These are phyloP conservation scores for Suillus alpinus DNA, from an alignment of 768 basidiomycete species.

Conservation along the genomic window DNA sequence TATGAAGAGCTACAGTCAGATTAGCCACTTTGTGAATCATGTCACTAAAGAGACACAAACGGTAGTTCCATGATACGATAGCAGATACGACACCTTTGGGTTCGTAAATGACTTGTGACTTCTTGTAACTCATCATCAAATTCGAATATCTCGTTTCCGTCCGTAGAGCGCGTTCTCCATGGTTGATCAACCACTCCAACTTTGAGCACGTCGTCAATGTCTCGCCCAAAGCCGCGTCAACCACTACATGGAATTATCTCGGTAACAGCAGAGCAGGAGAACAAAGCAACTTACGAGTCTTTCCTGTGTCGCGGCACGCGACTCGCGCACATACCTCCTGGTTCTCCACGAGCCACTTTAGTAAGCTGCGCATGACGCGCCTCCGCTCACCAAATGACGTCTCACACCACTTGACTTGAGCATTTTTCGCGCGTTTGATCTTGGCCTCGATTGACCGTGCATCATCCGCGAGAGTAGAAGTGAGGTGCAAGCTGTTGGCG, in stretches of 20 bases:
- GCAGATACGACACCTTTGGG: conserved; percentile 91
- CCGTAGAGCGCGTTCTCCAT: conserved; percentile 74
- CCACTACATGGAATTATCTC: conserved; percentile 45
- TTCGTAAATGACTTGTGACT: conserved; percentile 77
- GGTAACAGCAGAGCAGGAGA: conserved; percentile 1
- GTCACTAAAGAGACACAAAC: conserved; percentile 38
- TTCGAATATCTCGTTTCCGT: conserved; percentile 71
- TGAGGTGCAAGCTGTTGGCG: conserved; percentile 79
- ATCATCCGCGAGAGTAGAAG: conserved; percentile 74
- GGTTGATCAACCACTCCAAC: conserved; percentile 84
- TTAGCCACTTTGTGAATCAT: not conserved
- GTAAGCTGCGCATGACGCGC: conserved; percentile 79
- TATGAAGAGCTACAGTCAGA: conserved; percentile 73
- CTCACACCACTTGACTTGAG: conserved; percentile 70
- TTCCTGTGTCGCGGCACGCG: conserved; percentile 92
- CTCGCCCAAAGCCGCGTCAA: conserved; percentile 94
- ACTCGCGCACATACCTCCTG: conserved; percentile 84
- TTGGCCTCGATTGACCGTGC: conserved; percentile 69
- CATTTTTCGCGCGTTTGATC: conserved; percentile 59
- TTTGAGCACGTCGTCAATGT: conserved; percentile 94
- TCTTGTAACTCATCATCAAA: conserved; percentile 73
- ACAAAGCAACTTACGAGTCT: conserved; percentile 58
- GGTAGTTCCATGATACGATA: conserved; percentile 95
- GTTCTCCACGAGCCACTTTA: conserved; percentile 92
- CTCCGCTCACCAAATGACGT: conserved; percentile 78